Evolutionary conservation across 1,284 basidiomycete species (phyloP), one percentile per base, ranked within the genome.

Genomic region (Cutaneotrichosporon sp.): DNA sequence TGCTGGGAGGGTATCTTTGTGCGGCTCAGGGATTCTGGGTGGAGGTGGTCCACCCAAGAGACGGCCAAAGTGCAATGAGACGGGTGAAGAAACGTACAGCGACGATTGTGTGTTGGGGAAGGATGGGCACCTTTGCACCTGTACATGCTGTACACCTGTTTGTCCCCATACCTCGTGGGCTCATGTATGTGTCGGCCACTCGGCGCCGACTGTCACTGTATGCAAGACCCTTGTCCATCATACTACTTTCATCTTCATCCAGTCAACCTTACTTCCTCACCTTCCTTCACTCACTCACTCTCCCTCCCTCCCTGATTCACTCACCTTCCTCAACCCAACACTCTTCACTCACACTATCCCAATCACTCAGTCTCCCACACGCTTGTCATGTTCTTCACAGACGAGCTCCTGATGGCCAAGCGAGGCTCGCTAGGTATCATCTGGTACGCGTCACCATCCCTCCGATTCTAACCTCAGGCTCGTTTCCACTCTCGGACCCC

Each of bases 401-500:
- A 77, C 36, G 74, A 76, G 30, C 61, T 76, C 10, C 66, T 76
- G n/a, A 74, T 71, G 1, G 74, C 63, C 22, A 76, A 74, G 60
- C 74, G 75, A 22, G 75, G 77, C 32, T 69, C 72, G 75, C 73
- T 78, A 53, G 75, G 76, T 6, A 71, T 78, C 56, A 63, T 78
- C 49, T 79, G 78, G 78, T 76, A 53, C 46, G 72, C 65, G 2
- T 4, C 49, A 40, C 34, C 49, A 51, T 32, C 57, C 30, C 16
- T 56, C 51, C 7, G 9, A 32, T 22, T 60, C 51, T 14, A 13
- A 38, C 31, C 18, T 4, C 66, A 94, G 91, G 91, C 86, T 94
- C 55, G 90, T 91, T 38, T 91, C 91, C 4, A 94, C 91, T 1
- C 83, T 94, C 21, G 92, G 91, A 34, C 88, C 90, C 6, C 89